Conservation (phyloP, 768 basidiomycete species). For the Cystofilobasidium bisporidii region DNA sequence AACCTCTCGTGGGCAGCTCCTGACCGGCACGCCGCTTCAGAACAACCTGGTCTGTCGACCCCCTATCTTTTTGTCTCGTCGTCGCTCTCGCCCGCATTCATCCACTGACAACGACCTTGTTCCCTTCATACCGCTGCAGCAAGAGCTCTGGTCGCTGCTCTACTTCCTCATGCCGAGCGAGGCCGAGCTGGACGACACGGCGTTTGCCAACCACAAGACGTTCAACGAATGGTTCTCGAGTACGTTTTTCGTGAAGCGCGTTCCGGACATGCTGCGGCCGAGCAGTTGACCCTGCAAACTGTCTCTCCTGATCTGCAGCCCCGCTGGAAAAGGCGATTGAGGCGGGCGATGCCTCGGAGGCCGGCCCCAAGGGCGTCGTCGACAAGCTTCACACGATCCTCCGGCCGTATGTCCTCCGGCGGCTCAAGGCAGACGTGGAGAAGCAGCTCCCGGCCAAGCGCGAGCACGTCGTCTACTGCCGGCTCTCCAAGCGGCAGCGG, state of each 20-base stretch:
- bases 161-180: constrained; percentile 43
- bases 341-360: constrained; percentile 48
- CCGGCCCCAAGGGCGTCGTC: constrained; percentile 74
- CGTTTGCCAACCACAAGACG: constrained; percentile 82
- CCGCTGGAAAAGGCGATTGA: constrained; percentile 91
- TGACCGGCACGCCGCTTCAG: constrained; percentile 41
- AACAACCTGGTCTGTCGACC: constrained; percentile 34
- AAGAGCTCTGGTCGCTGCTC: constrained; percentile 45
- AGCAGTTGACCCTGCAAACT: neutral
- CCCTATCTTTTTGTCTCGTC: neutral
- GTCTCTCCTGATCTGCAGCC: constrained; percentile 46
- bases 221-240: constrained; percentile 96
- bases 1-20: constrained; percentile 18
- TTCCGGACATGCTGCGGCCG: constrained; percentile 1
- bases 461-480: constrained; percentile 80
- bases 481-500: constrained; percentile 82
- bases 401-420: constrained; percentile 42
- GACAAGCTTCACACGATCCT: constrained; percentile 55
- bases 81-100: neutral
- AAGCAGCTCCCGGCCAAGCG: constrained; percentile 54
- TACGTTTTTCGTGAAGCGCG: constrained; percentile 42
- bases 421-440: constrained; percentile 42
- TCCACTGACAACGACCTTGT: neutral
- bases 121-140: constrained; percentile 22
- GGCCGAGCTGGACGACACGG: constrained; percentile 38